phyloP scores from a whole-genome alignment of 352 stramenopile genomes.

The Phytophthora pluvialis region DNA sequence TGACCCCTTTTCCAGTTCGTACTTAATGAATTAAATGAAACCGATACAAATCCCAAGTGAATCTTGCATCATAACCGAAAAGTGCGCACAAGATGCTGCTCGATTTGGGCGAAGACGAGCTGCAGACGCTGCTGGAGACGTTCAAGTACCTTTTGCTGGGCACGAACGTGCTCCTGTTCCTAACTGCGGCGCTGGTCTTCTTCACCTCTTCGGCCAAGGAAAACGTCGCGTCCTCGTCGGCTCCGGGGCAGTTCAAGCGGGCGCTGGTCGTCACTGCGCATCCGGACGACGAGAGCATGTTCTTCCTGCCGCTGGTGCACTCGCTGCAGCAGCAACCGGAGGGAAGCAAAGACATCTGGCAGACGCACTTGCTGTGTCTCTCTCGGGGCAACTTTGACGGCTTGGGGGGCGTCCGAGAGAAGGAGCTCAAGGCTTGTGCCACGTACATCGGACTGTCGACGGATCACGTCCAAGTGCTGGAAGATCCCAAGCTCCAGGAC shows the following conservation, averaged over 20 bases:
- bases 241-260: slow-evolving; percentile 34
- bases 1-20: background rate
- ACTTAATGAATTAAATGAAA: slow-evolving; percentile 34
- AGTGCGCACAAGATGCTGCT: slow-evolving; percentile 27
- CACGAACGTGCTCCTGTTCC: slow-evolving; percentile 67
- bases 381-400: slow-evolving; percentile 93
- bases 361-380: slow-evolving; percentile 91
- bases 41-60: slow-evolving; percentile 30
- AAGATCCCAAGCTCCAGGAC: slow-evolving; percentile 88
- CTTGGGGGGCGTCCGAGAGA: slow-evolving; percentile 80
- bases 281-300: slow-evolving; percentile 98
- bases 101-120: slow-evolving; percentile 30
- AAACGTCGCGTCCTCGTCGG: background rate
- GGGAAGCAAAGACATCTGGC: slow-evolving; percentile 39
- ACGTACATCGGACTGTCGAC: slow-evolving; percentile 57
- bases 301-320: slow-evolving; percentile 93
- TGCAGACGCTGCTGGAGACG: slow-evolving; percentile 55
- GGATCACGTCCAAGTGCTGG: slow-evolving; percentile 64
- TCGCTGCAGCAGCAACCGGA: slow-evolving; percentile 48
- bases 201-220: slow-evolving; percentile 21
- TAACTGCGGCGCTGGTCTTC: slow-evolving; percentile 48
- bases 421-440: slow-evolving; percentile 78
- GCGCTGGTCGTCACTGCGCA: slow-evolving; percentile 93
- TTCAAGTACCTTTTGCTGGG: slow-evolving; percentile 67
- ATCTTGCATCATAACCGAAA: slow-evolving; percentile 12